Conservation (phyloP, 352 stramenopile species). For the Pythium dissotocum region DNA sequence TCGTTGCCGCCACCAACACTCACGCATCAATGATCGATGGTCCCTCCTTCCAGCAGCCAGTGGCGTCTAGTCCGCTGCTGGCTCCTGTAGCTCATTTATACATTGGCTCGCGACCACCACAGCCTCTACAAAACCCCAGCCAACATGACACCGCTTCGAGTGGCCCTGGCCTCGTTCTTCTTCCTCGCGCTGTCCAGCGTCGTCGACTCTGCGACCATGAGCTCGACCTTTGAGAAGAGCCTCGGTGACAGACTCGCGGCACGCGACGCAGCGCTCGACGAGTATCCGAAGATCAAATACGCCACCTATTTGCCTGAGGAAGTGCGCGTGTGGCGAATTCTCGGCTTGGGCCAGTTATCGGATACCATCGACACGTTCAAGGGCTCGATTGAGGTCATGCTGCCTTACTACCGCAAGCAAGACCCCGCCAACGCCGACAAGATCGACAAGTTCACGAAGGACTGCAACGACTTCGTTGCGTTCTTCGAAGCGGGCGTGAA, state of each 20-base stretch:
- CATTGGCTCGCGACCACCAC: too few relatives aligned
- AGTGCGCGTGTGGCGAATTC: background rate
- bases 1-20: too few relatives aligned
- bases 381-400: background rate
- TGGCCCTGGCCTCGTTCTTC: background rate
- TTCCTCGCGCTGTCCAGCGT: background rate
- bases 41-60: too few relatives aligned
- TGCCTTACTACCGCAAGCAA: background rate
- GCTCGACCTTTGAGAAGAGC: background rate
- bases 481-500: background rate
- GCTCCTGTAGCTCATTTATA: too few relatives aligned
- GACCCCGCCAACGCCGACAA: background rate
- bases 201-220: background rate
- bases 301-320: background rate
- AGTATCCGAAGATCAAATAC: background rate
- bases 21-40: too few relatives aligned
- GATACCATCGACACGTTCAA: background rate
- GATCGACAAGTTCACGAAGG: background rate
- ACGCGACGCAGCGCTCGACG: background rate
- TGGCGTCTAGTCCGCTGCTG: too few relatives aligned
- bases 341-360: background rate
- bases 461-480: background rate
- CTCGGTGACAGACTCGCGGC: background rate
- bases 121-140: too few relatives aligned
- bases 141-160: too few relatives aligned